Conservation (phyloP, 2,329 filamentous ascomycete species). For the Rhynchosporium graminicola region DNA sequence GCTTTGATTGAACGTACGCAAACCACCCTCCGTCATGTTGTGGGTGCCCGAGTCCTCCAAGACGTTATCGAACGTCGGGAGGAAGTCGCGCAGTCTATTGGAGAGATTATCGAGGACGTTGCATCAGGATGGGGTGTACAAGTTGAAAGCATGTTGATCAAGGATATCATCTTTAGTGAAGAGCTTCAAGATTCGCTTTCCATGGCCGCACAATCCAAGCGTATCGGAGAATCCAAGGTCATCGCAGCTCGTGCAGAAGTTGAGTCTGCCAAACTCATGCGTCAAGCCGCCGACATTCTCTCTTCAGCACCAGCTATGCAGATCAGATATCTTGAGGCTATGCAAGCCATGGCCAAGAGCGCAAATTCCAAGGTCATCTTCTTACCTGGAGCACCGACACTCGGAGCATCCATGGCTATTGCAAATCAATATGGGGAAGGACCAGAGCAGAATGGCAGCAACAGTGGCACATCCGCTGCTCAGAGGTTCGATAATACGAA, state of each 20-base stretch:
- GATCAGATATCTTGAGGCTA: constrained; percentile 95
- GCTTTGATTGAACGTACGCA: constrained; percentile 98
- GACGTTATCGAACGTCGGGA: constrained; percentile 98
- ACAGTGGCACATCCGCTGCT: constrained; percentile 44
- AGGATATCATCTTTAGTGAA: constrained; percentile 96
- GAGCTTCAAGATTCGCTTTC: constrained; percentile 94
- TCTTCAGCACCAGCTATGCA: constrained; percentile 95
- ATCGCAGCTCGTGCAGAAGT: constrained; percentile 97
- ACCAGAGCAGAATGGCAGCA: constrained; percentile 51
- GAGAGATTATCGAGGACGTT: constrained; percentile 96
- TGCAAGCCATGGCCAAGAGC: constrained; percentile 97
- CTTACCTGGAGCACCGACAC: constrained; percentile 60
- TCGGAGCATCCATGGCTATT: constrained; percentile 60
- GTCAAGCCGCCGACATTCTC: constrained; percentile 90
- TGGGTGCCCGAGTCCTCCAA: constrained; percentile 92
- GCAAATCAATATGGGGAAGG: constrained; percentile 56
- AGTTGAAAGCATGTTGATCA: constrained; percentile 98
- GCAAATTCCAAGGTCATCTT: constrained; percentile 89
- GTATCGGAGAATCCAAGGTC: constrained; percentile 97
- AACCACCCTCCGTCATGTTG: constrained; percentile 94
- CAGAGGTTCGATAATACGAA: constrained; percentile 40
- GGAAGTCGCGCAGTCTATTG: constrained; percentile 91
- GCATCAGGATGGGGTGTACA: constrained; percentile 91
- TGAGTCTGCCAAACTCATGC: constrained; percentile 91
- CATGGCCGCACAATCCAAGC: constrained; percentile 98